These are phyloP conservation scores for Cordyceps cateniannulata DNA, from an alignment of 2,329 filamentous ascomycete species.

Conservation along the genomic window DNA sequence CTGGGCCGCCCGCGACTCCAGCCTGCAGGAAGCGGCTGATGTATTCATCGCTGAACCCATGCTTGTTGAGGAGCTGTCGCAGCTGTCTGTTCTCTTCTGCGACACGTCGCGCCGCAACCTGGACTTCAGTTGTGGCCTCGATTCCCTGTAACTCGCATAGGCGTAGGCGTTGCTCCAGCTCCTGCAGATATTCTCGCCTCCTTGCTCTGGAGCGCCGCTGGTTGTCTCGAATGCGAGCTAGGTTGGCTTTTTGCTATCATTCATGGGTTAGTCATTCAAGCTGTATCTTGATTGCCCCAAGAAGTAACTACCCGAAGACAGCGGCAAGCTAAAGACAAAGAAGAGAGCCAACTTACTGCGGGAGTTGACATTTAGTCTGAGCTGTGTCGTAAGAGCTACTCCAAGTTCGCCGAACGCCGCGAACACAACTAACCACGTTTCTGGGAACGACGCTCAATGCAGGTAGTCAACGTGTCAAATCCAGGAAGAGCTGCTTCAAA, in stretches of 20 bases:
- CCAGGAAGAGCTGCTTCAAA: background rate
- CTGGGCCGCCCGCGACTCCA: background rate
- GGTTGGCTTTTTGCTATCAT: conserved; percentile 31
- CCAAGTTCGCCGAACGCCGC: background rate
- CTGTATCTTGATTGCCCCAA: background rate
- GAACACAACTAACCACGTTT: background rate
- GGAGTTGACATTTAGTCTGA: conserved; percentile 26
- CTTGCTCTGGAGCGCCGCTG: conserved; percentile 69
- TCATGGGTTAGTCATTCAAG: background rate
- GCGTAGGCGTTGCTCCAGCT: conserved; percentile 56
- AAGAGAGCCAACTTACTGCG: conserved; percentile 21
- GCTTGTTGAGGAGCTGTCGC: conserved; percentile 48
- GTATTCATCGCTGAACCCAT: conserved; percentile 51
- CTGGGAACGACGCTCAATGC: background rate
- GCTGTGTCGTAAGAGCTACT: conserved; percentile 6
- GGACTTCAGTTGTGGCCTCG: conserved; percentile 64
- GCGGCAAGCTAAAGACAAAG: background rate
- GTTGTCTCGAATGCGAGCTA: conserved; percentile 64
- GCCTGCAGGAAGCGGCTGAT: conserved; percentile 38
- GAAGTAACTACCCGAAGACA: background rate
- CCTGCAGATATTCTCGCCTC: conserved; percentile 65
- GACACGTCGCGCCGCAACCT: conserved; percentile 61
- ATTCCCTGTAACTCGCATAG: conserved; percentile 59
- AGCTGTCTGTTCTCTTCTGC: conserved; percentile 63
- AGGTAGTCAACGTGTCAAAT: too few species aligned